Base-by-base conservation (phyloP, 495 filamentous ascomycete species). In the Podospora appendiculata region DNA sequence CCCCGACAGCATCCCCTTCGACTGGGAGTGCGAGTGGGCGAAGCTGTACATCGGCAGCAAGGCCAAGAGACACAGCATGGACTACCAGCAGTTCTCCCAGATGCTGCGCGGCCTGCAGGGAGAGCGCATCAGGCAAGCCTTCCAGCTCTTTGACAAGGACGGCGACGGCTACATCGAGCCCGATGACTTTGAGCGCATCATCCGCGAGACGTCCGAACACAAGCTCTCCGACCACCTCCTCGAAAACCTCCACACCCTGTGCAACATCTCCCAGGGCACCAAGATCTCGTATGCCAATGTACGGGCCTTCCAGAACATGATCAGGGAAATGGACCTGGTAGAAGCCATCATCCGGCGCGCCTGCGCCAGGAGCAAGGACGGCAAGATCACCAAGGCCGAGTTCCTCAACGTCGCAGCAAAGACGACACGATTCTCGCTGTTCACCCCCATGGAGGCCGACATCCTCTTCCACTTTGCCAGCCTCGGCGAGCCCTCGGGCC, bases 391-490 rank as follows among this genome's bases (percentile, higher is more conserved):
- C 6, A 80, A 89, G 32, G 80, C 89, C 14, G 93, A 97, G 59
- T 98, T 98, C 70, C 72, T 98, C 43, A 95, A 96, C 70, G 90
- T 96, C 70, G 93, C 93, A 16, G 84, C 92, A 18, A 83, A 83
- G 40, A 82, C 90, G 59, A 93, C 90, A 19, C 83, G 94, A 17
- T 98, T 96, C 71, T 90, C 90, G 5, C 77, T 93, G 0, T 96
- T 96, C 70, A 96, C 93, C 0, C 93, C 93, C 1, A 96, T 98
- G 92, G 93, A 98, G 68, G 93, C 94, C 3, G 93, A 97, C 65
- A 97, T 98, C 58, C 79, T 98, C 14, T 98, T 98, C 77, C 93
- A 98, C 69, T 98, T 98, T 60, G 93, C 93, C 39, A 89, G 90
- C 41, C 74, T 98, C 42, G 89, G 96, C 63, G 85, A 90, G 53